phyloP scores from a whole-genome alignment of 2,329 filamentous ascomycete species.

The Colletotrichum incanum region DNA sequence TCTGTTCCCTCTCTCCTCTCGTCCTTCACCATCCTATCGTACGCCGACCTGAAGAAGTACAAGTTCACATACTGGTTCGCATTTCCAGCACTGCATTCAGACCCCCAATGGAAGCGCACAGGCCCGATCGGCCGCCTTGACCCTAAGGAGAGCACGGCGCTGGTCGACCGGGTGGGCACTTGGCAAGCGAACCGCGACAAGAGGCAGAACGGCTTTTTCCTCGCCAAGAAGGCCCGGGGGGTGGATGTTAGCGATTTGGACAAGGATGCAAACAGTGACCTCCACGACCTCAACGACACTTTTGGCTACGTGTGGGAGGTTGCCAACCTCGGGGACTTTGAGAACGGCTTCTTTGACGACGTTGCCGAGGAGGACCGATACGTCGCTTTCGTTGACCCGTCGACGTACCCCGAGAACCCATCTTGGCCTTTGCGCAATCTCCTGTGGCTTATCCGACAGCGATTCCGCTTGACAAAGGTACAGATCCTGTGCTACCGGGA shows the following conservation, averaged over 20 bases:
- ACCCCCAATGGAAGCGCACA: slow-evolving; percentile 83
- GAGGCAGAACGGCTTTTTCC: slow-evolving; percentile 93
- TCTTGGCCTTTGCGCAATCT: slow-evolving; percentile 96
- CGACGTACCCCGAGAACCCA: slow-evolving; percentile 88
- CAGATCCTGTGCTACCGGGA: slow-evolving; percentile 95
- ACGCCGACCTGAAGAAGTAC: slow-evolving; percentile 97
- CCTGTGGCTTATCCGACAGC: slow-evolving; percentile 85
- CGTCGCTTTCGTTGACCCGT: slow-evolving; percentile 92
- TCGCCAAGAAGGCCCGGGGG: slow-evolving; percentile 81
- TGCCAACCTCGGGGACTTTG: slow-evolving; percentile 82
- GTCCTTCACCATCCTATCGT: slow-evolving; percentile 91
- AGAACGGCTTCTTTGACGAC: slow-evolving; percentile 88
- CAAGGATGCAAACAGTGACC: slow-evolving; percentile 41
- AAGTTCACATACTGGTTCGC: slow-evolving; percentile 99
- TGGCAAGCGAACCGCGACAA: slow-evolving; percentile 87
- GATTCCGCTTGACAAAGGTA: slow-evolving; percentile 82
- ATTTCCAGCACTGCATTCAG: slow-evolving; percentile 92
- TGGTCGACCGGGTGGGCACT: slow-evolving; percentile 88
- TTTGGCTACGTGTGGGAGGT: slow-evolving; percentile 81
- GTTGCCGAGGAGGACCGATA: slow-evolving; percentile 82
- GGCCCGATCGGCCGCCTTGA: slow-evolving; percentile 71
- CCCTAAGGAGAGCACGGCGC: slow-evolving; percentile 79
- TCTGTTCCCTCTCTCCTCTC: slow-evolving; percentile 92
- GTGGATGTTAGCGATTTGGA: slow-evolving; percentile 43
- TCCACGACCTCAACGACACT: slow-evolving; percentile 42